A percentile compares a stretch with the other conserved stretches of the same genome.
Evolutionary conservation across 768 basidiomycete species (phyloP).

Genomic region (Boletus subparvulus): DNA sequence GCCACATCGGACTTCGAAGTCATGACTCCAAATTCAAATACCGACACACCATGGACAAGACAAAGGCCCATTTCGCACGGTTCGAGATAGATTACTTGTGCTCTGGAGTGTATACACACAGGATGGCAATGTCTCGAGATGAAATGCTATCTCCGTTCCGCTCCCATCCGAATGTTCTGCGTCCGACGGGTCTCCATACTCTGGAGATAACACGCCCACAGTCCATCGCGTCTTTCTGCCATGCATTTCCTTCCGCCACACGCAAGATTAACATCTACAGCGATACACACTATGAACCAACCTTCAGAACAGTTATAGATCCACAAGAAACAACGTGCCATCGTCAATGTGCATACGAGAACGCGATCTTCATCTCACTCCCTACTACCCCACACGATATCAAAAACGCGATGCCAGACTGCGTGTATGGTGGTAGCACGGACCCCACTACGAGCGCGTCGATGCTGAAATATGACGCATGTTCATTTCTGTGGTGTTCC

Average conservation of each 20-base stretch:
- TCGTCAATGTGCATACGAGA: constrained; percentile 6
- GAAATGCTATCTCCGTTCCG: neutral
- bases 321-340: neutral
- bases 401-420: constrained; percentile 13
- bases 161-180: neutral
- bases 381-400: constrained; percentile 1
- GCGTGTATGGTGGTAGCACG: constrained; percentile 9
- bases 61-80: constrained; percentile 11
- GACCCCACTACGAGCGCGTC: constrained; percentile 11
- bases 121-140: neutral
- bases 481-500: neutral
- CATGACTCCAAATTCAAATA: too few species aligned
- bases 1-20: too few species aligned
- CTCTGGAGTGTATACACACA: too few species aligned
- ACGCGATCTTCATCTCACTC: neutral
- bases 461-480: constrained; percentile 1
- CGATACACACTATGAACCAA: constrained; percentile 9
- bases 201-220: too few species aligned
- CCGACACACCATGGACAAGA: too few species aligned
- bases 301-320: neutral
- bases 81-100: neutral
- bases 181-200: neutral
- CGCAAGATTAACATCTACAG: constrained; percentile 16
- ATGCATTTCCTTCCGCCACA: constrained; percentile 8
- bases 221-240: constrained; percentile 1